Percentiles rank a stretch among this genome's conserved stretches.
These are phyloP conservation scores for Colletotrichum simmondsii DNA, from an alignment of 2,329 filamentous ascomycete genomes.

Conservation along the genomic window DNA sequence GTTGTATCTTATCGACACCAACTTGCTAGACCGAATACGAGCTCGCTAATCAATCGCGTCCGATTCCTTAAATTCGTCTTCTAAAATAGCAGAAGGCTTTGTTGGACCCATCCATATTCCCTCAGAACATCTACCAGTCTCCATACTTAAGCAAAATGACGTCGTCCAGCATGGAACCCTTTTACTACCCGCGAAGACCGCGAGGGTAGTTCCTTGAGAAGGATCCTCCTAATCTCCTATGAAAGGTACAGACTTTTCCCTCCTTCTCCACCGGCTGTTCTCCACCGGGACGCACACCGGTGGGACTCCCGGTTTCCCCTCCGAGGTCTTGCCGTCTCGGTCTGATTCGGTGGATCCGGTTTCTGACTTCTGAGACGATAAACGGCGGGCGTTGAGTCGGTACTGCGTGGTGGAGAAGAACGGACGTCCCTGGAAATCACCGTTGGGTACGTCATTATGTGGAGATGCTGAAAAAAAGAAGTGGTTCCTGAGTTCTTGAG, in stretches of 20 bases:
- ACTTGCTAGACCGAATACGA: background rate
- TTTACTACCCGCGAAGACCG: conserved; percentile 16
- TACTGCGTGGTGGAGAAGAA: background rate
- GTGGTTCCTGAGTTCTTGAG: conserved; percentile 4
- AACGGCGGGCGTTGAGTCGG: conserved; percentile 5
- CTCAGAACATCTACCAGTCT: background rate
- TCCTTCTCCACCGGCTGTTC: conserved; percentile 11
- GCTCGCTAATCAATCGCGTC: background rate
- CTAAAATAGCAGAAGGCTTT: background rate
- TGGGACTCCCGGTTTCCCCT: background rate
- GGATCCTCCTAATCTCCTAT: background rate
- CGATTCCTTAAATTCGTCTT: background rate
- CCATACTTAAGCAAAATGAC: conserved; percentile 1
- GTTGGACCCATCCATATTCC: background rate
- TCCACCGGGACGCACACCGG: conserved; percentile 8
- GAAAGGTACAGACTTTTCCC: background rate
- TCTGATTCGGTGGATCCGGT: conserved; percentile 15
- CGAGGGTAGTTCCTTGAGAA: conserved; percentile 14
- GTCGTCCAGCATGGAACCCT: background rate
- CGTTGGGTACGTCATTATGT: conserved; percentile 25
- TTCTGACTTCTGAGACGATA: conserved; percentile 11
- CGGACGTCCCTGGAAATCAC: conserved; percentile 4
- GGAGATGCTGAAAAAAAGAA: conserved; percentile 10
- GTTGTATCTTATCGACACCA: too few relatives aligned
- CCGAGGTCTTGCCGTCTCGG: conserved; percentile 1